phyloP scores from a whole-genome alignment of 176 grass and related monocot genomes.

The Rhipidocladum racemiflorum region DNA sequence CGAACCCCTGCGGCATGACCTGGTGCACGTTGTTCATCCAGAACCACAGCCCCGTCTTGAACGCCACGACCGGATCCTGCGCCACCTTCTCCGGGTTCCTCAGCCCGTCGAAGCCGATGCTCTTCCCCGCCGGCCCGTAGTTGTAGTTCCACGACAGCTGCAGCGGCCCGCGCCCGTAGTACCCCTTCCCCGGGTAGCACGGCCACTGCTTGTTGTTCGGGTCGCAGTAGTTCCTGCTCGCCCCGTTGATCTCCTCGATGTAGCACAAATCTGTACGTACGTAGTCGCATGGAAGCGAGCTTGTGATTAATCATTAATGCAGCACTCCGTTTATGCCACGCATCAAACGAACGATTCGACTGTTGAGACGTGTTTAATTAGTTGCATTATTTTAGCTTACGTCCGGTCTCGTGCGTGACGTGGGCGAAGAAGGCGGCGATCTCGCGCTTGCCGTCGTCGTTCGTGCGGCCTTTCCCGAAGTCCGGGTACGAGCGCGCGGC shows the following conservation, averaged over 20 bases:
- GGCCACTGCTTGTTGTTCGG: conserved; percentile 29
- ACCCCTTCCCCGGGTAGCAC: conserved; percentile 37
- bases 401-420: conserved; percentile 69
- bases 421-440: conserved; percentile 71
- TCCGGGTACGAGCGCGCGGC: conserved; percentile 9
- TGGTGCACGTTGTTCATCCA: conserved; percentile 67
- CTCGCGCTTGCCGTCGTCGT: conserved; percentile 70
- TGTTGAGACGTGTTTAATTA: neutral
- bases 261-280: conserved; percentile 89
- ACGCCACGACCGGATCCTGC: conserved; percentile 50
- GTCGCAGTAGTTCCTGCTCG: conserved; percentile 54
- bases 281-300: no score
- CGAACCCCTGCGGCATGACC: conserved; percentile 49
- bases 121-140: conserved; percentile 62
- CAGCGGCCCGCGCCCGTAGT: conserved; percentile 69
- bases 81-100: conserved; percentile 50
- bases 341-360: neutral
- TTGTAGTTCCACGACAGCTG: conserved; percentile 84
- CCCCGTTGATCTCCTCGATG: conserved; percentile 66
- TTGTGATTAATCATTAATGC: no score
- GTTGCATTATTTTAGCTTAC: conserved; percentile 25
- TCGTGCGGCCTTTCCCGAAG: conserved; percentile 53
- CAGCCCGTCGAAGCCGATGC: conserved; percentile 72
- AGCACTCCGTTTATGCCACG: neutral
- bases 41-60: conserved; percentile 75